These are phyloP conservation scores for Aegilops tauschii DNA, from an alignment of 176 grass and related monocot genomes.

Conservation along the genomic window DNA sequence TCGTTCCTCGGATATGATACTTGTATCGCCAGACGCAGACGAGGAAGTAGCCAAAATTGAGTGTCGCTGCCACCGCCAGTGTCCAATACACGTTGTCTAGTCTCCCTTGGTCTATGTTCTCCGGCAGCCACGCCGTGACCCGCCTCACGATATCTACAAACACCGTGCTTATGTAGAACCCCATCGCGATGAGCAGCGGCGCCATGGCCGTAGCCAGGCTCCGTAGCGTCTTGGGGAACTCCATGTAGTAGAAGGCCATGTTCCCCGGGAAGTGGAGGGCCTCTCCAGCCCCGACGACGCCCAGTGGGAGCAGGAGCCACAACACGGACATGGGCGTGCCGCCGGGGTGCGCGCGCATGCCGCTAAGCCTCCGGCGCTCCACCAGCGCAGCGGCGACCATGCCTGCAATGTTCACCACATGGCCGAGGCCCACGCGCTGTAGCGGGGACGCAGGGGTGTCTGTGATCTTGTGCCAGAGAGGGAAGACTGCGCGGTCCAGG, in stretches of 20 bases:
- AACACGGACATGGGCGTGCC: constrained; percentile 43
- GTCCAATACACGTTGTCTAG: constrained; percentile 56
- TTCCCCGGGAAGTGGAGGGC: constrained; percentile 41
- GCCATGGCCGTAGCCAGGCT: constrained; percentile 45
- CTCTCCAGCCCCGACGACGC: constrained; percentile 24
- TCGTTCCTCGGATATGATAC: neutral
- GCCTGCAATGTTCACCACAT: constrained; percentile 19
- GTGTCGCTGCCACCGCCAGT: neutral
- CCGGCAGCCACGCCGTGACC: constrained; percentile 38
- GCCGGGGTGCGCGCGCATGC: neutral
- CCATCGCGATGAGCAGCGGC: constrained; percentile 16
- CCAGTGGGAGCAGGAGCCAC: constrained; percentile 45
- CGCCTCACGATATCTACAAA: constrained; percentile 18
- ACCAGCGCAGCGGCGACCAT: constrained; percentile 38
- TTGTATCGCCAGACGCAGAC: constrained; percentile 51
- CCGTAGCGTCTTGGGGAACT: constrained; percentile 40
- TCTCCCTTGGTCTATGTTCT: constrained; percentile 41
- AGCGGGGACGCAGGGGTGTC: neutral
- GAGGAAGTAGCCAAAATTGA: constrained; percentile 53
- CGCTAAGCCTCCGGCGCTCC: constrained; percentile 8
- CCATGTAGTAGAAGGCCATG: constrained; percentile 48
- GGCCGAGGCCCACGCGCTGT: constrained; percentile 43
- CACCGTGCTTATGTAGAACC: constrained; percentile 50
- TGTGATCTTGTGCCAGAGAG: constrained; percentile 25
- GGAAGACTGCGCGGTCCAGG: constrained; percentile 38